Conservation (phyloP, 2,329 filamentous ascomycete species). For the Diaporthe capsici region DNA sequence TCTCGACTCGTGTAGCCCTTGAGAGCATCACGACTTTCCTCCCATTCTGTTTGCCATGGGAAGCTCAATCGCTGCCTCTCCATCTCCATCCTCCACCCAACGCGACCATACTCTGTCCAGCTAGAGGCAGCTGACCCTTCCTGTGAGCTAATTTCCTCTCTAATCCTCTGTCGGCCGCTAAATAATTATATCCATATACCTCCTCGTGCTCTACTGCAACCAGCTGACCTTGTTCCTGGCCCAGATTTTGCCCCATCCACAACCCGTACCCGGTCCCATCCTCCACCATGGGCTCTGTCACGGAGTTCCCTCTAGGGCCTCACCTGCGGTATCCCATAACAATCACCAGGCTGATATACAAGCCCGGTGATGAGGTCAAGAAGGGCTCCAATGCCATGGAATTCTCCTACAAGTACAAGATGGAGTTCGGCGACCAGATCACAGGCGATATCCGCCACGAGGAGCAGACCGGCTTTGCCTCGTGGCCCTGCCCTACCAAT, state of each 20-base stretch:
- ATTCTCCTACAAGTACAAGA: conserved; percentile 87
- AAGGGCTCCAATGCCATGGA: conserved; percentile 85
- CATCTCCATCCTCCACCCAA: conserved; percentile 32
- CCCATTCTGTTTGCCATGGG: conserved; percentile 38
- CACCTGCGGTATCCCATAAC: conserved; percentile 93
- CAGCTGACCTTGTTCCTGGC: not conserved
- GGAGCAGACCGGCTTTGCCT: conserved; percentile 78
- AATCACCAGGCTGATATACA: conserved; percentile 86
- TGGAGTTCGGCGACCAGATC: conserved; percentile 78
- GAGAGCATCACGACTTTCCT: not conserved
- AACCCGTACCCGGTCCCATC: not conserved
- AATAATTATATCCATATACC: not conserved
- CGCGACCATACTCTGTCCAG: conserved; percentile 23
- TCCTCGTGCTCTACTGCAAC: not conserved
- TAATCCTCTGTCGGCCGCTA: not conserved
- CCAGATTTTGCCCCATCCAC: conserved; percentile 11
- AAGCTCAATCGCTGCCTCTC: conserved; percentile 37
- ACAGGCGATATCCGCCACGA: conserved; percentile 74
- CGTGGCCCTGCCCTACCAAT: conserved; percentile 87
- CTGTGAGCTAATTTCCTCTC: not conserved
- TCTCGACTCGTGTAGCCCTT: conserved; percentile 2
- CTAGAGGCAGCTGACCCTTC: not conserved
- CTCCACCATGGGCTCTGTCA: conserved; percentile 57
- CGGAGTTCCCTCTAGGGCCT: conserved; percentile 65
- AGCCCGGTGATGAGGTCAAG: conserved; percentile 80